These are phyloP conservation scores for Litchi chinensis DNA, from an alignment of 345 rosid species.

Conservation along the genomic window DNA sequence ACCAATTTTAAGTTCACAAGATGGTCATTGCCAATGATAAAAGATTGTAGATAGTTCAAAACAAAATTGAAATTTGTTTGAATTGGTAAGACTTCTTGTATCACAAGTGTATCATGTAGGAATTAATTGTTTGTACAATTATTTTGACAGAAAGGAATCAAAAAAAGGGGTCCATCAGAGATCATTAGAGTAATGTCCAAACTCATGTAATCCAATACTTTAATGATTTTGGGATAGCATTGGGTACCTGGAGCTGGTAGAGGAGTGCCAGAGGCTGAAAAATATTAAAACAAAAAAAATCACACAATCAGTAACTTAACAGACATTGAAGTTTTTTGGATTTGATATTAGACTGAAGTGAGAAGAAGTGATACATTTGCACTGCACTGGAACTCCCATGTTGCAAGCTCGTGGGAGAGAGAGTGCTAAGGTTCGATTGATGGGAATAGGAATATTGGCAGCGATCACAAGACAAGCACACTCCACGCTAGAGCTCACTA, in stretches of 20 bases:
- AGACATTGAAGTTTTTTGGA: neutral
- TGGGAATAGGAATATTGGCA: conserved; percentile 76
- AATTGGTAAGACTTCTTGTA: too few species aligned
- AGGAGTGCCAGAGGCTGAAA: conserved; percentile 78
- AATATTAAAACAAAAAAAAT: neutral
- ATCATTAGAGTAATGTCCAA: neutral
- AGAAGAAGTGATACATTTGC: conserved; percentile 56
- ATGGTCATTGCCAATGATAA: too few species aligned
- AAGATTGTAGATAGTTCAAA: too few species aligned
- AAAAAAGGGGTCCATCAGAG: neutral
- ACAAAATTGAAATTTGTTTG: too few species aligned
- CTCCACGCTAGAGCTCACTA: conserved; percentile 50
- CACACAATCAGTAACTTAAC: neutral
- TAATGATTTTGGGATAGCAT: neutral
- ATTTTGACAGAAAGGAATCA: too few species aligned
- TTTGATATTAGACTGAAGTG: neutral
- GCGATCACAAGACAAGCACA: conserved; percentile 73
- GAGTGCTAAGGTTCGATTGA: conserved; percentile 64
- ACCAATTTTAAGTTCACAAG: neutral
- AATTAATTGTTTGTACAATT: too few species aligned
- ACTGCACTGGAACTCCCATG: conserved; percentile 61
- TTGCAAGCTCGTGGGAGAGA: conserved; percentile 75
- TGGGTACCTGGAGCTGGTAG: conserved; percentile 83
- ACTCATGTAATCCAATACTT: neutral
- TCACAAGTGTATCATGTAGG: too few species aligned